Conservation (phyloP, 78 protist species). For the Cavenderia fasciculata region DNA sequence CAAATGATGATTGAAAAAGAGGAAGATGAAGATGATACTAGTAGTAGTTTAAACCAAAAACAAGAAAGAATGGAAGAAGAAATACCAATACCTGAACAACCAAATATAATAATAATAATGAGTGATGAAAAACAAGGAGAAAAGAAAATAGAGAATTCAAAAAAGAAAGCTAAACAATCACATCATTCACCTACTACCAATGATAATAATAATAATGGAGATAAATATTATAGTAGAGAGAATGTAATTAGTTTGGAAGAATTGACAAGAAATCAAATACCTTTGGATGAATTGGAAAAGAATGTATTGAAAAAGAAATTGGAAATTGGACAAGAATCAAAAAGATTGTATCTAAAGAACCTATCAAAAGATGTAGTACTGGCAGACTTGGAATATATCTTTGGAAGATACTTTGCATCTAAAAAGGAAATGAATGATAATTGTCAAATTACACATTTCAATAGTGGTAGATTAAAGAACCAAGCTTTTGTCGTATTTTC, state of each 20-base stretch:
- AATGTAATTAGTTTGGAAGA: not conserved
- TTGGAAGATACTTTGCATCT: slow-evolving; percentile 1
- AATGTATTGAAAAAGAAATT: not conserved
- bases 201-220: no score
- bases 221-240: not conserved
- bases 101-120: no score
- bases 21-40: not conserved
- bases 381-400: not conserved
- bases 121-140: no score
- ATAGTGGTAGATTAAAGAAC: slow-evolving; percentile 4
- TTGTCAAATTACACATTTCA: not conserved
- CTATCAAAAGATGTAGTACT: not conserved
- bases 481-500: slow-evolving; percentile 51
- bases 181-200: no score
- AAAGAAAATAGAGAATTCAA: not conserved
- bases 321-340: slow-evolving; percentile 5
- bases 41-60: not conserved
- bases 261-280: not conserved
- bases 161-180: not conserved
- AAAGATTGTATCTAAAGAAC: slow-evolving; percentile 31
- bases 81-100: not conserved
- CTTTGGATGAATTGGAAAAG: not conserved
- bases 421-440: not conserved
- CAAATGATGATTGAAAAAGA: not conserved
- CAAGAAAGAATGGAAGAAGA: not conserved